Evolutionary conservation across 2,329 filamentous ascomycete genomes (phyloP), one percentile per base, ranked within the genome.

Genomic region (Ascochyta rabiei): DNA sequence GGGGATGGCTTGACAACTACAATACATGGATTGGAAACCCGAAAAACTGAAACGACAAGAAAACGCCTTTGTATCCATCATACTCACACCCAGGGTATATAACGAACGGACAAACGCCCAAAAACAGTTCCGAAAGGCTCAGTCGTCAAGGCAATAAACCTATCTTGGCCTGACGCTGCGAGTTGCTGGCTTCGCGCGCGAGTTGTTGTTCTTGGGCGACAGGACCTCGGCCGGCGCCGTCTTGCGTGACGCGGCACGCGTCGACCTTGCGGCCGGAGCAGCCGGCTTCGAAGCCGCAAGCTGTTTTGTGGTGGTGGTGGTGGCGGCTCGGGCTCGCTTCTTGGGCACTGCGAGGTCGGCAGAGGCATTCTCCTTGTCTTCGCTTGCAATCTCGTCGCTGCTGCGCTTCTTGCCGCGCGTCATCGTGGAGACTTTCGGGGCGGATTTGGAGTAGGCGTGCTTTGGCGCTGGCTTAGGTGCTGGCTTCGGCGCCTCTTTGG

Each of bases 301-400:
- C 3, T 59, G 41, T 9, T 66, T 68, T 19, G 41, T 21, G 1
- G 50, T 42, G 3, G 47, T 42, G 3, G 47, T 45, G n/a, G 55
- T 54, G 4, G 57, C 49, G 9, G 53, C 50, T 18, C 61, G 59
- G 9, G 45, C 53, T 26, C 65, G 61, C 41, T 68, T 68, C 51
- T 67, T 68, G 30, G 62, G 55, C 2, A 63, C 57, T 16, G 55
- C 64, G 4, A 64, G 57, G 13, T 63, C 57, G 39, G 34, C 39
- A 8, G 64, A 53, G 3, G 38, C 45, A 23, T 72, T 72, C 46
- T 72, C 68, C 59, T 72, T 72, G 57, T 70, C 62, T 19, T 69
- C 63, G 10, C 60, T 57, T 8, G 66, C 60, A 28, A 64, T 48
- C 31, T 72, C 68, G 34, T 69, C 64, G 51, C 66, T 69, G 46